Evolutionary conservation across 495 filamentous ascomycete genomes (phyloP).

Genomic region (Clohesyomyces aquaticus): DNA sequence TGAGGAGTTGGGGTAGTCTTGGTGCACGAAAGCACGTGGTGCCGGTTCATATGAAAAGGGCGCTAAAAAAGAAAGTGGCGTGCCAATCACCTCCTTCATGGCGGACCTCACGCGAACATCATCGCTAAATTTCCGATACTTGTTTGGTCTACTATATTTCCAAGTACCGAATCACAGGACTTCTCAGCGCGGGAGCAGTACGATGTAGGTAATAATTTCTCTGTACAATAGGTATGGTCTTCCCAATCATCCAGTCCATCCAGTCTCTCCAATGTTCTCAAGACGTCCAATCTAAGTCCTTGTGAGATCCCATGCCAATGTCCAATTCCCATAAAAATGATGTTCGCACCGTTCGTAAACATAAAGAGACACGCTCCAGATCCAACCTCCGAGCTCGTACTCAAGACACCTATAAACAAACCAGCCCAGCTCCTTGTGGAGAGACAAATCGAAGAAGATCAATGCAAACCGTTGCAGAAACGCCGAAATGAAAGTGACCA

Average conservation of each 20-base stretch:
- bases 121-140: too few species aligned
- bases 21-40: too few species aligned
- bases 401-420: background rate
- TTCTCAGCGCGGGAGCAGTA: background rate
- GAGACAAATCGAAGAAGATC: background rate
- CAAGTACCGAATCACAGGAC: background rate
- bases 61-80: too few species aligned
- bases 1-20: too few species aligned
- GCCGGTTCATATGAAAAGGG: too few species aligned
- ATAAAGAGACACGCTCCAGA: background rate
- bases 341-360: background rate
- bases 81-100: too few species aligned
- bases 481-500: background rate
- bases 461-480: background rate
- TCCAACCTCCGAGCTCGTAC: background rate
- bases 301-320: background rate
- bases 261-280: background rate
- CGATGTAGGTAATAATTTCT: background rate
- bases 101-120: too few species aligned
- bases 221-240: background rate
- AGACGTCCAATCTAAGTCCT: conserved; percentile 8
- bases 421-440: background rate
- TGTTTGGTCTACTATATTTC: background rate
- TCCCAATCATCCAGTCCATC: background rate
- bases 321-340: background rate